A percentile compares a stretch with the other conserved stretches of the same genome.
Conservation (phyloP, 306 rosid species). For the Phaseolus lunatus region DNA sequence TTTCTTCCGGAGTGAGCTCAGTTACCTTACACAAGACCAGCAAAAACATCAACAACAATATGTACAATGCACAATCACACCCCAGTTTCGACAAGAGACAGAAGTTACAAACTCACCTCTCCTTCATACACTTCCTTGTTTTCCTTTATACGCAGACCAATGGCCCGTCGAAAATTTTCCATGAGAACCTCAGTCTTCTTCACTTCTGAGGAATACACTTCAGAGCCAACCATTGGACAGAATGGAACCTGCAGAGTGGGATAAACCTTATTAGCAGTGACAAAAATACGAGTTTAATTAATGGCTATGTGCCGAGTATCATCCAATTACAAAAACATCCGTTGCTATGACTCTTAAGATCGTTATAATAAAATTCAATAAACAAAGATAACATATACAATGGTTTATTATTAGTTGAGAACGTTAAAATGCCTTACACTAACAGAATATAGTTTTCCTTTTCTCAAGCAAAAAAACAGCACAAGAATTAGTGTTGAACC, state of each 20-base stretch:
- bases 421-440: too few species aligned
- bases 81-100: conserved; percentile 14
- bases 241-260: conserved; percentile 73
- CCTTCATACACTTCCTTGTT: conserved; percentile 98
- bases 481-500: conserved; percentile 49
- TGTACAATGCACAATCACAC: conserved; percentile 16
- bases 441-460: too few species aligned
- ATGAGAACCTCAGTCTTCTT: conserved; percentile 95
- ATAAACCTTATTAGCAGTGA: not conserved
- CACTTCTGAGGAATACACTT: conserved; percentile 95
- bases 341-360: too few species aligned
- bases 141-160: conserved; percentile 94
- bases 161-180: conserved; percentile 93
- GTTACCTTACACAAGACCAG: conserved; percentile 67
- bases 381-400: too few species aligned
- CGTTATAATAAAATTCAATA: too few species aligned
- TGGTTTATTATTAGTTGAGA: too few species aligned
- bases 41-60: conserved; percentile 28
- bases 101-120: conserved; percentile 66
- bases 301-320: too few species aligned
- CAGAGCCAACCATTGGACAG: conserved; percentile 99
- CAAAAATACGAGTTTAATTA: too few species aligned
- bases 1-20: conserved; percentile 94
- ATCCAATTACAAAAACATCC: too few species aligned
- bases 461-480: not conserved